Evolutionary conservation across 2,329 filamentous ascomycete species (phyloP).

Genomic region (Fusarium incarnatum): DNA sequence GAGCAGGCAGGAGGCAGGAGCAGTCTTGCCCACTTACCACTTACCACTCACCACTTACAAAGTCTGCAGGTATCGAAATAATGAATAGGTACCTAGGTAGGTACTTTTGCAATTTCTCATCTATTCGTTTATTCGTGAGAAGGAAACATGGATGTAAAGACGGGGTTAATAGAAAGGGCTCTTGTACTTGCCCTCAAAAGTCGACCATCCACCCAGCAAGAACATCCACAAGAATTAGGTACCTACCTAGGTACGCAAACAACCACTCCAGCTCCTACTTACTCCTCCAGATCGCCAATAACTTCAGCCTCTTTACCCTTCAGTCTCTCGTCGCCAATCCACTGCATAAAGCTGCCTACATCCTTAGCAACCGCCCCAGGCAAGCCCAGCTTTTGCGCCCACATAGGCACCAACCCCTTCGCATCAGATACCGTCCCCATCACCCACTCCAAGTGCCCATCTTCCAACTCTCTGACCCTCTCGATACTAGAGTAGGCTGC

Average conservation of each 20-base stretch:
- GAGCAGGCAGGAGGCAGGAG: not conserved
- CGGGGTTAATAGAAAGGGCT: not conserved
- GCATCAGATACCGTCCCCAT: conserved; percentile 84
- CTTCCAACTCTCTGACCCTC: conserved; percentile 61
- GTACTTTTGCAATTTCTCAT: not conserved
- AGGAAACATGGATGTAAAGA: not conserved
- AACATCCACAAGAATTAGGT: not conserved
- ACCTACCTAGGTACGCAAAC: not conserved
- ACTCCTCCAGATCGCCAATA: conserved; percentile 17
- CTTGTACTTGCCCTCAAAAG: not conserved
- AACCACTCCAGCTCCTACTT: not conserved
- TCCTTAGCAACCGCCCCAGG: conserved; percentile 75
- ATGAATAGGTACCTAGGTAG: too few species aligned
- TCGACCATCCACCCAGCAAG: not conserved
- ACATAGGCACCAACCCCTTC: conserved; percentile 72
- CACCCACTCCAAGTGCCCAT: conserved; percentile 73
- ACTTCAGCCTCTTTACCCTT: conserved; percentile 36
- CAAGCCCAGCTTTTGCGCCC: conserved; percentile 72
- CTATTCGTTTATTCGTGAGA: not conserved
- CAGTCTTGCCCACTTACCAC: not conserved
- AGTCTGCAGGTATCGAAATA: not conserved
- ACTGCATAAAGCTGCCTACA: conserved; percentile 74
- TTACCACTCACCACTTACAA: not conserved
- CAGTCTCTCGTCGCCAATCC: conserved; percentile 63
- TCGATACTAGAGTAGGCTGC: conserved; percentile 76